Base-by-base conservation (phyloP, 1,284 basidiomycete genomes). In the Microbotryomycetes sp. region DNA sequence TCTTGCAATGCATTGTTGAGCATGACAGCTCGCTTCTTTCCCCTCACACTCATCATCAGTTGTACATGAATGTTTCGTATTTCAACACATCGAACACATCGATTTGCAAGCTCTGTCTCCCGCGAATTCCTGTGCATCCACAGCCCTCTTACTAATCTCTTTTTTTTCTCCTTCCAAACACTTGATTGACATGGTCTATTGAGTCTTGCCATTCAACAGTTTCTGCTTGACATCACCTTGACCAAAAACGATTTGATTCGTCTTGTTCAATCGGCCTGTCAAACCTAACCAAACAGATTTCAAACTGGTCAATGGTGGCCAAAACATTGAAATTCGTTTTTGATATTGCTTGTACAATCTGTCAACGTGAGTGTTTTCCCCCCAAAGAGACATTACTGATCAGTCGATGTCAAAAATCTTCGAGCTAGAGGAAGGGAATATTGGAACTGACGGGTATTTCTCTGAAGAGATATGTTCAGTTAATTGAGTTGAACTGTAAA, bases 261-360 rank as follows among this genome's bases (percentile, higher is more conserved):
- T 42, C 36, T 42, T 9, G 36, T 42, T 19, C 12, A 42, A 19
- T 19, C 12, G 19, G 36, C 36, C 36, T 42, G 36, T 42, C 36
- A 42, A 42, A 42, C 36, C 36, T 31, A 69, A 49, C 54, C 56
- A 66, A 1, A 58, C 4, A 6, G 55, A 57, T 49, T 69, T 66
- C 31, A 69, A 29, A 7, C 58, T 48, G 1, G 66, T 63, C 12
- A 63, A 16, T 3, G 45, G n/a, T 6, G 62, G 59, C 64, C 65
- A 65, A 56, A 72, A 71, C 66, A 66, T 67, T 25, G 61, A 59
- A 9, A 72, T 70, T 42, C 70, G 62, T 3, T 47, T 26, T 32
- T 67, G 64, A 62, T 72, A 72, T n/a, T 61, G 28, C 36, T 50
- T 52, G 64, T 72, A 70, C 14, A 67, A 58, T 12, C 66, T 68